Percentiles rank a stretch among this genome's conserved stretches.
These are phyloP conservation scores for Cystobasidium ongulense DNA, from an alignment of 768 basidiomycete genomes.

Conservation along the genomic window DNA sequence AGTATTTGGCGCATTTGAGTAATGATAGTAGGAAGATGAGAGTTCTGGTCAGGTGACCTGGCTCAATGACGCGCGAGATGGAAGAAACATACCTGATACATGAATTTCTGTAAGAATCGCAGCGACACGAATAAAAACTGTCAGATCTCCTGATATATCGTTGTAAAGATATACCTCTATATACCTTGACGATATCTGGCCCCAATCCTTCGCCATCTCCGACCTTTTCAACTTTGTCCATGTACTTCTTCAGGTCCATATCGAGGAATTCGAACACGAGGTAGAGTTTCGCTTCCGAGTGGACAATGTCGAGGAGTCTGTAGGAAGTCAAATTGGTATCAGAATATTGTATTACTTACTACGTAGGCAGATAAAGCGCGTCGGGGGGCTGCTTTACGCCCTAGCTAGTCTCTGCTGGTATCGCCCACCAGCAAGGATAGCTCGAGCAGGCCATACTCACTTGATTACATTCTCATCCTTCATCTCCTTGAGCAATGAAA, in stretches of 20 bases:
- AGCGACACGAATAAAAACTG: not conserved
- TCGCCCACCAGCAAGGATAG: not conserved
- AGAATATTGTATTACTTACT: not conserved
- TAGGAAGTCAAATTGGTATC: not conserved
- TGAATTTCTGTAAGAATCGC: conserved; percentile 17
- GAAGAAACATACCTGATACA: conserved; percentile 14
- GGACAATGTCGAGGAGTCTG: conserved; percentile 91
- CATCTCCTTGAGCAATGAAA: conserved; percentile 90
- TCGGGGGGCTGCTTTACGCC: not conserved
- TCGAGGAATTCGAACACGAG: conserved; percentile 97
- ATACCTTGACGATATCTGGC: conserved; percentile 61
- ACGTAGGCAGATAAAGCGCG: too few species aligned
- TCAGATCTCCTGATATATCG: not conserved
- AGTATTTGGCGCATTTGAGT: conserved; percentile 48
- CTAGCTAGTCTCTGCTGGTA: not conserved
- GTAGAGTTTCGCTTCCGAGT: conserved; percentile 92
- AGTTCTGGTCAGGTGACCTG: not conserved
- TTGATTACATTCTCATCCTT: conserved; percentile 92
- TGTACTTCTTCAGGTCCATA: conserved; percentile 91
- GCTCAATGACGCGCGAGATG: not conserved
- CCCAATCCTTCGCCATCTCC: conserved; percentile 48
- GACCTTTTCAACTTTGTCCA: conserved; percentile 72
- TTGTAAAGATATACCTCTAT: not conserved
- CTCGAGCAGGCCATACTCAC: conserved; percentile 46
- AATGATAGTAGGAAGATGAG: not conserved